Evolutionary conservation across 2,329 filamentous ascomycete species (phyloP).

Genomic region (Paracorniculantispora psalliotae): DNA sequence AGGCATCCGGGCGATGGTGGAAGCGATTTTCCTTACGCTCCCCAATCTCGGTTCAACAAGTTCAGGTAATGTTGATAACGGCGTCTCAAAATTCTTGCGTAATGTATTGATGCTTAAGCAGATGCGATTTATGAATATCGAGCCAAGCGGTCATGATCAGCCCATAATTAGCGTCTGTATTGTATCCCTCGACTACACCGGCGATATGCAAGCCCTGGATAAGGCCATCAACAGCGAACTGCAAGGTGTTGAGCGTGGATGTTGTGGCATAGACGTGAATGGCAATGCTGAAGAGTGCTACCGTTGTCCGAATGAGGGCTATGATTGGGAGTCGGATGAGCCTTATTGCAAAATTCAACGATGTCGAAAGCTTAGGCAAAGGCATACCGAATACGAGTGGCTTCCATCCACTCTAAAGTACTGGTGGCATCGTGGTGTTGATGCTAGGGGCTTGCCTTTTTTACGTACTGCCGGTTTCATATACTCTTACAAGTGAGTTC

Average conservation of each 20-base stretch:
- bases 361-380: background rate
- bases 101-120: background rate
- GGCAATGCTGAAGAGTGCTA: background rate
- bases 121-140: background rate
- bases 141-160: too few relatives aligned
- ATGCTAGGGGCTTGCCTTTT: background rate
- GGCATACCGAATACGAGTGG: background rate
- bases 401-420: background rate
- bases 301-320: background rate
- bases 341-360: background rate
- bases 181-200: background rate
- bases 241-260: background rate
- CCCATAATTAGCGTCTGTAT: background rate
- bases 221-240: background rate
- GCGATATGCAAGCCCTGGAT: background rate
- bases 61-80: background rate
- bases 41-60: background rate
- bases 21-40: background rate
- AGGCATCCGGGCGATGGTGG: background rate
- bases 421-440: background rate
- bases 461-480: background rate
- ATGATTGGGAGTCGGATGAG: background rate
- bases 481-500: conserved; percentile 1
- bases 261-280: background rate
- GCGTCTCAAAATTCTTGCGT: background rate